A percentile compares a stretch with the other conserved stretches of the same genome.
Conservation (phyloP, 139 green algal species). For the Chlamydomonas incerta region DNA sequence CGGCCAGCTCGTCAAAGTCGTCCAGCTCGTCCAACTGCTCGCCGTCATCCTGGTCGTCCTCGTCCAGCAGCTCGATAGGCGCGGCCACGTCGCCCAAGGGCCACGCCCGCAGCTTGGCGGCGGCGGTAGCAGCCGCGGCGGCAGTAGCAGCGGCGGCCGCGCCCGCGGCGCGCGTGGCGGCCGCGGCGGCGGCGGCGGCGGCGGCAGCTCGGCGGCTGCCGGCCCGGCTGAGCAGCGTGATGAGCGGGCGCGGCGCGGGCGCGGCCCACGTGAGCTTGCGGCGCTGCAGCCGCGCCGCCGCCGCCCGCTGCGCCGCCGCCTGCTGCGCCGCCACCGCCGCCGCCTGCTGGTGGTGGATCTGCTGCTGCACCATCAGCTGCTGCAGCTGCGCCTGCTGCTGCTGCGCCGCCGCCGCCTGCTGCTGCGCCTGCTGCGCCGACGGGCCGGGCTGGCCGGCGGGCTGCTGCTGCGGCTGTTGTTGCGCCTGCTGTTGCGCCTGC, state of each 20-base stretch:
- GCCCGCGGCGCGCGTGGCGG: no score
- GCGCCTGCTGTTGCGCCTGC: neutral
- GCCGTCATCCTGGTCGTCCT: no score
- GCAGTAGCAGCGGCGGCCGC: no score
- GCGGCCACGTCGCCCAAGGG: no score
- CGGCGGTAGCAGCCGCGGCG: neutral
- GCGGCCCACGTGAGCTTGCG: neutral
- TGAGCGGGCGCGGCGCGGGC: neutral
- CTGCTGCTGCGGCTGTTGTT: no score
- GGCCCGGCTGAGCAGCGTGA: neutral
- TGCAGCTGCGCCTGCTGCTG: neutral
- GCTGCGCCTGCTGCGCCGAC: neutral
- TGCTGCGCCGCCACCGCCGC: neutral
- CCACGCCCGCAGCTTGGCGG: no score
- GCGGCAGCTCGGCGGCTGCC: neutral
- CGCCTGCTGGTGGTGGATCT: neutral
- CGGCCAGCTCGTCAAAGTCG: no score
- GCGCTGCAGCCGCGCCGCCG: neutral
- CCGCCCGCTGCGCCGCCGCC: neutral
- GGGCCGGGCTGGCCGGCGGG: no score
- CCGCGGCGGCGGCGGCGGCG: neutral
- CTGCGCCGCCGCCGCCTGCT: neutral
- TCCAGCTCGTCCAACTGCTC: no score
- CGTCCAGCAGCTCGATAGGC: no score
- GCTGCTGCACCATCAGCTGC: neutral